A percentile compares a stretch with the other conserved stretches of the same genome.
phyloP scores from a whole-genome alignment of 495 filamentous ascomycete species.

The Cladorrhinum samala region DNA sequence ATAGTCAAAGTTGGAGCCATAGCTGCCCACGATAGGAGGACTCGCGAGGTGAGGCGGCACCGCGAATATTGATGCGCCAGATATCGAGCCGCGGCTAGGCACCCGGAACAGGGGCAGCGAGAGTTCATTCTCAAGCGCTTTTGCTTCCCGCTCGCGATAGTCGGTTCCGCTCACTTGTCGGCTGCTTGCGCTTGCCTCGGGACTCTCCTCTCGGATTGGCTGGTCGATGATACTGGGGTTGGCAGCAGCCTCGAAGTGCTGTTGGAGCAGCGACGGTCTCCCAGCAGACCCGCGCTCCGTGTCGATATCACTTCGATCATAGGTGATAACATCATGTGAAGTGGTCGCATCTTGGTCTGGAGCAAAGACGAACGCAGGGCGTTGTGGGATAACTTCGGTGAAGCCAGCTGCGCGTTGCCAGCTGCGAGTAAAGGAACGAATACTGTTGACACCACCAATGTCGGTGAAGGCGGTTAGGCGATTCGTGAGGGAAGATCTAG shows the following conservation, averaged over 20 bases:
- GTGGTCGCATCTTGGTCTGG: constrained; percentile 37
- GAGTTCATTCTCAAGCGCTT: constrained; percentile 35
- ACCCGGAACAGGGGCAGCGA: constrained; percentile 23
- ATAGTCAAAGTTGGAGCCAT: constrained; percentile 61
- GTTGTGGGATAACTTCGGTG: constrained; percentile 72
- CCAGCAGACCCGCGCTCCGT: constrained; percentile 15
- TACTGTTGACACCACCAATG: constrained; percentile 85
- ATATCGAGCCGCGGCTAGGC: constrained; percentile 27
- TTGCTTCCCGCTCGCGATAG: constrained; percentile 34
- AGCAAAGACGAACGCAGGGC: constrained; percentile 61
- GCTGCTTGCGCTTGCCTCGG: constrained; percentile 19
- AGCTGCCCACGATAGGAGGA: constrained; percentile 58
- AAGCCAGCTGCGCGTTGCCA: constrained; percentile 92
- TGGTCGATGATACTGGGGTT: constrained; percentile 17
- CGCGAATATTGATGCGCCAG: constrained; percentile 49
- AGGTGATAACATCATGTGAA: constrained; percentile 27
- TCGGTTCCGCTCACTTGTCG: constrained; percentile 18
- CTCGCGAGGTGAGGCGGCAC: constrained; percentile 59
- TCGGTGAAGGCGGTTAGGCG: constrained; percentile 63
- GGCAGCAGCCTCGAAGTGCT: constrained; percentile 32
- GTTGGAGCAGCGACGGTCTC: constrained; percentile 33
- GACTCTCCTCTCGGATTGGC: constrained; percentile 13
- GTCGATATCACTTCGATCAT: constrained; percentile 30
- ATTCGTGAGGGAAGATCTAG: constrained; percentile 68
- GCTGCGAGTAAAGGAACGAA: constrained; percentile 89